These are phyloP conservation scores for bread wheat (Triticum aestivum) DNA, from an alignment of 176 grass and related monocot genomes.

Conservation along the genomic window IWGSC_CS_RefSeq_v2.1 NC_057808.1:73909837-73910336, in stretches of 20 bases:
- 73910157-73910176: slow-evolving; percentile 66
- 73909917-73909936: neutral
- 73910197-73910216: slow-evolving; percentile 56
- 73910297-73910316: slow-evolving; percentile 9
- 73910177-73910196: slow-evolving; percentile 39
- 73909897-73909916: slow-evolving; percentile 1
- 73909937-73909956: neutral
- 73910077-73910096: neutral
- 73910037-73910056: slow-evolving; percentile 19
- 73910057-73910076: neutral
- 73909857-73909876: slow-evolving; percentile 20
- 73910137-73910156: slow-evolving; percentile 65
- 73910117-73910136: neutral
- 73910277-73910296: slow-evolving; percentile 21
- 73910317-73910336: slow-evolving; percentile 2
- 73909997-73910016: neutral
- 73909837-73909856: slow-evolving; percentile 45
- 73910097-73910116: slow-evolving; percentile 7
- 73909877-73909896: slow-evolving; percentile 11
- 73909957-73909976: slow-evolving; percentile 17
- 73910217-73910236: slow-evolving; percentile 36
- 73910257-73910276: slow-evolving; percentile 39
- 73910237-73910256: slow-evolving; percentile 62
- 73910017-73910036: neutral
- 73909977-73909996: slow-evolving; percentile 19